Evolutionary conservation across 208 protist species (phyloP).

Genomic region (Kentomonas sorsogonicus): DNA sequence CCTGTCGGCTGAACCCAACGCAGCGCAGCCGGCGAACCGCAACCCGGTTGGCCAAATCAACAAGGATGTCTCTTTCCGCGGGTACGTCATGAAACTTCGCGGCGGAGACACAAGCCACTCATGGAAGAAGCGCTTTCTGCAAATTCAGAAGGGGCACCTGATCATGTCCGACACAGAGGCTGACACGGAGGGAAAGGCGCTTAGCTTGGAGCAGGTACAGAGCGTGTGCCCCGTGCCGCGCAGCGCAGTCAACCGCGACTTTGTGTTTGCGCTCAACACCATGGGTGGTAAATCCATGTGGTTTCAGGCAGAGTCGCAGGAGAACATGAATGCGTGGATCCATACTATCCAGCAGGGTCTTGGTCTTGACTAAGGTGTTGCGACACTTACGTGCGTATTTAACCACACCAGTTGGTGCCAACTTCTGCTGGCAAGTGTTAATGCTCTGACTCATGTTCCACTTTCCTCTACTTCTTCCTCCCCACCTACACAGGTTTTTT

Average conservation of each 20-base stretch:
- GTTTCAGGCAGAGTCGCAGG: conserved; percentile 64
- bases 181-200: conserved; percentile 66
- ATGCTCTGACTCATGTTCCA: conserved; percentile 5
- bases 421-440: too few species aligned
- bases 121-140: conserved; percentile 71
- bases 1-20: conserved; percentile 32
- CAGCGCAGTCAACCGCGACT: conserved; percentile 47
- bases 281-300: conserved; percentile 83
- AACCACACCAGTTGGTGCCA: too few species aligned
- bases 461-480: not conserved
- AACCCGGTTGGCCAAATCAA: conserved; percentile 68
- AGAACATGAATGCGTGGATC: conserved; percentile 80
- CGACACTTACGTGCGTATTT: too few species aligned
- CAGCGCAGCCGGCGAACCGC: conserved; percentile 16
- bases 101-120: conserved; percentile 47
- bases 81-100: conserved; percentile 68
- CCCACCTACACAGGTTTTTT: not conserved
- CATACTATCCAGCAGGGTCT: conserved; percentile 65
- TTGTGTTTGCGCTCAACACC: conserved; percentile 80
- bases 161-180: conserved; percentile 69
- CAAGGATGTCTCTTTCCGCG: conserved; percentile 51
- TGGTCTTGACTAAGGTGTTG: conserved; percentile 66
- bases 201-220: conserved; percentile 77
- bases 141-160: conserved; percentile 62
- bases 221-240: conserved; percentile 67